Evolutionary conservation across 345 rosid species (phyloP).

Genomic region (Gossypium longicalyx): DNA sequence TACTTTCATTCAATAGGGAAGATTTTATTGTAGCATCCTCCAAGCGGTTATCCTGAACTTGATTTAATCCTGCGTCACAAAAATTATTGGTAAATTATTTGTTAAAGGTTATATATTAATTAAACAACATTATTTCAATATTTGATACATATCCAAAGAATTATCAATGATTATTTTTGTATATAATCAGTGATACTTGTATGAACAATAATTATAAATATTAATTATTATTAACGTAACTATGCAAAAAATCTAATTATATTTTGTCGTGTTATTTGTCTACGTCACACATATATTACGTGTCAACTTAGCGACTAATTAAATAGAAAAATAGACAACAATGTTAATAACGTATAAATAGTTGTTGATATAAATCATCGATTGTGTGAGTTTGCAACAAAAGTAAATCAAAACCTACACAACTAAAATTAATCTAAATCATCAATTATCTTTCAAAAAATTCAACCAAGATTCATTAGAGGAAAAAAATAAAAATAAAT

Average conservation of each 20-base stretch:
- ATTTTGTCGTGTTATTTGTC: neutral
- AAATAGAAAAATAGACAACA: neutral
- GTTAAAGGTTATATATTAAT: too few species aligned
- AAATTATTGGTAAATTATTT: neutral
- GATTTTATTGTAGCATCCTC: neutral
- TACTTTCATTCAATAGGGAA: too few species aligned
- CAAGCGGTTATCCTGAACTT: neutral
- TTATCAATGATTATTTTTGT: neutral
- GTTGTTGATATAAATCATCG: neutral
- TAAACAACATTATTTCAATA: neutral
- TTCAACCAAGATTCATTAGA: neutral
- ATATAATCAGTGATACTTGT: neutral
- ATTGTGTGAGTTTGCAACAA: neutral
- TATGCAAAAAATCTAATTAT: neutral
- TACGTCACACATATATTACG: neutral
- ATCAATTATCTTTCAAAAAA: neutral
- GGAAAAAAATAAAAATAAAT: neutral
- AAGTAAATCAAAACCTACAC: neutral
- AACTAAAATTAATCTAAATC: neutral
- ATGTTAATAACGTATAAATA: neutral
- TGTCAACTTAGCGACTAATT: neutral
- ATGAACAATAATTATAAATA: neutral
- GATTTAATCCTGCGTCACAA: neutral
- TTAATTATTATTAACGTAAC: neutral
- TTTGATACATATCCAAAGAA: neutral